Evolutionary conservation across 805 yeast genomes (phyloP).

Genomic region (Metschnikowia dekortorum): DNA sequence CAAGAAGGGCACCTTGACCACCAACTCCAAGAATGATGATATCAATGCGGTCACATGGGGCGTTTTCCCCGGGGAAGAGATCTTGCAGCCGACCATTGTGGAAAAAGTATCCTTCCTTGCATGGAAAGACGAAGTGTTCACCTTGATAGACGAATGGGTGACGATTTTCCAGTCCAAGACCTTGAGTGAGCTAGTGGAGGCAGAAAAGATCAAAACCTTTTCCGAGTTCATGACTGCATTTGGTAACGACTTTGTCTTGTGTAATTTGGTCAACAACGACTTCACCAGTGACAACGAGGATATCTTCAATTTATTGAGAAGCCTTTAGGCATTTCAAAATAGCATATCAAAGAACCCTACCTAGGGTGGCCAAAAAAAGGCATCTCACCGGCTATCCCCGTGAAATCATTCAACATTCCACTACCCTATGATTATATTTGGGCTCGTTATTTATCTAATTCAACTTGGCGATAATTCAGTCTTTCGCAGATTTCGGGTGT

Average conservation of each 20-base stretch:
- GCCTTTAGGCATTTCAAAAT: slow-evolving; percentile 1
- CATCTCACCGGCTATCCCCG: neutral
- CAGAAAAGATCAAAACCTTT: slow-evolving; percentile 29
- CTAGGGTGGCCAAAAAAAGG: neutral
- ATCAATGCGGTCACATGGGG: slow-evolving; percentile 99
- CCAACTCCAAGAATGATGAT: slow-evolving; percentile 70
- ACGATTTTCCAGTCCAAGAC: slow-evolving; percentile 41
- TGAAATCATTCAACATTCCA: neutral
- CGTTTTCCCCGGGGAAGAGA: slow-evolving; percentile 86
- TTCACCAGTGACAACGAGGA: slow-evolving; percentile 51
- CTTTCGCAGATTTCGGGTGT: slow-evolving; percentile 12
- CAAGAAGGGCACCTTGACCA: slow-evolving; percentile 49
- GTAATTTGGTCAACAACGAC: slow-evolving; percentile 89
- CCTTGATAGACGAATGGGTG: slow-evolving; percentile 80
- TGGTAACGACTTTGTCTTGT: slow-evolving; percentile 61
- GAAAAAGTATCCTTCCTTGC: slow-evolving; percentile 89
- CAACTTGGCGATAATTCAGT: slow-evolving; percentile 21
- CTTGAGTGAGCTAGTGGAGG: slow-evolving; percentile 27
- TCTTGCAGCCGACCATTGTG: slow-evolving; percentile 92
- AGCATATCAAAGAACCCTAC: slow-evolving; percentile 1
- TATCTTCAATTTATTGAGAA: slow-evolving; percentile 52
- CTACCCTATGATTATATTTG: neutral
- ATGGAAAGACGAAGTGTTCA: slow-evolving; percentile 94
- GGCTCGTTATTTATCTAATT: slow-evolving; percentile 18
- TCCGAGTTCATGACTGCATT: slow-evolving; percentile 42